Evolutionary conservation across 495 filamentous ascomycete genomes (phyloP), one percentile per base, ranked within the genome.

Genomic region (Podospora pseudopauciseta): DNA sequence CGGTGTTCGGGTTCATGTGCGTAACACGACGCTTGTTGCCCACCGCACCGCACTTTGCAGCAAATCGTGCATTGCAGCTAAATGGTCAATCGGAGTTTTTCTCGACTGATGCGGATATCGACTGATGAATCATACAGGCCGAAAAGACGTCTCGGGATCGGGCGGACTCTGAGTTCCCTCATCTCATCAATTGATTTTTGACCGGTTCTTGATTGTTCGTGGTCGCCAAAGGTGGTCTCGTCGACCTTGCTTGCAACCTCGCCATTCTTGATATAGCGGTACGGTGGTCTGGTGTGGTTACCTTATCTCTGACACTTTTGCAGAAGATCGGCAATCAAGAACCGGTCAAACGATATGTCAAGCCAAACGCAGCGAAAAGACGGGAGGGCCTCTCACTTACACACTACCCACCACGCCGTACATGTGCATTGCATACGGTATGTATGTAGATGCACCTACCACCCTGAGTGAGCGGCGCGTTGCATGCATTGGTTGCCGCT

Each of bases 401-500:
- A 60, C 54, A 66, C 59, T 32, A 68, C 72, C 68, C 63, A 67
- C 70, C 68, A 62, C 65, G 72, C 72, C 69, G 58, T 69, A 73
- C 72, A 71, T 71, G 64, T 74, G 72, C 72, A 71, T 67, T 49
- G 39, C 39, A 49, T 49, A 49, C 9, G 39, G 39, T 49, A 49
- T 49, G 39, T 49, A 69, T 70, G 68, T 73, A 65, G 72, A 67
- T 70, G 72, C 73, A 75, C 68, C 73, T 67, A 71, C 70, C 55
- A 20, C n/a, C 55, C 55, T 58, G 55, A 71, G 73, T 75, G 73
- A 77, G 68, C 68, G 69, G 72, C 63, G 67, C 63, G 65, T 61
- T 74, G 76, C 79, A 81, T 81, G 79, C 79, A 80, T 81, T 79
- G 78, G 79, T 70, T 76, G 75, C 79, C 77, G 75, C 75, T 72